Evolutionary conservation across 2,329 filamentous ascomycete genomes (phyloP), one percentile per base, ranked within the genome.

Genomic region (Leptodontidium sp.): DNA sequence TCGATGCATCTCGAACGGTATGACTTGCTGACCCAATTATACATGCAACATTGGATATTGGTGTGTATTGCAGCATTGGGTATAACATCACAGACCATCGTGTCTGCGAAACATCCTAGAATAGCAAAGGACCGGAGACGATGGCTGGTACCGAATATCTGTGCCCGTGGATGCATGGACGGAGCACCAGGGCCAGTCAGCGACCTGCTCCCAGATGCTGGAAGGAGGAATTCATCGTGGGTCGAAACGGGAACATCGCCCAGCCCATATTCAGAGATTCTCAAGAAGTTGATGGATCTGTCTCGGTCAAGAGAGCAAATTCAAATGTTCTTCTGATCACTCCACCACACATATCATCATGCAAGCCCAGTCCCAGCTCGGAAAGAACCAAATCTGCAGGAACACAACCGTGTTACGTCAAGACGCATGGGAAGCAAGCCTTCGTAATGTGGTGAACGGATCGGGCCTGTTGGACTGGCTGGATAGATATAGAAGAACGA

Each of bases 371-470:
- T 50, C 45, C 29, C 11, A 43, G 53, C 21, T 32, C 63, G 40
- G 49, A 26, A 64, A 24, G 47, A 57, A 64, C 62, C 29, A 21
- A 38, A 40, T 50, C 67, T 68, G 67, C 67, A 68, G 67, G 63
- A 66, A 65, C 67, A 53, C 38, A 47, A 14, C 21, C 7, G 40
- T 67, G 59, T 24, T n/a, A 59, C 50, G 49, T 62, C 49, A 29
- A 32, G 21, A 62, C 43, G 40, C 40, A 49, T 50, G 15, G 59
- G 15, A 50, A 50, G 26, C 40, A 21, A 50, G 47, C n/a, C 47
- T 24, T 26, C 29, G 59, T 49, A 12, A 62, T 15, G 43, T 4
- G 12, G 47, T 11, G 14, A 40, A 29, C 38, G 17, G 17, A 24
- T 24, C 32, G 40, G 43, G 58, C 24, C 6, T 17, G 26, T 4